Percentiles rank a stretch among this genome's conserved stretches.
Conservation (phyloP, 768 basidiomycete species). For the Pleurotus ostreatus region DNA sequence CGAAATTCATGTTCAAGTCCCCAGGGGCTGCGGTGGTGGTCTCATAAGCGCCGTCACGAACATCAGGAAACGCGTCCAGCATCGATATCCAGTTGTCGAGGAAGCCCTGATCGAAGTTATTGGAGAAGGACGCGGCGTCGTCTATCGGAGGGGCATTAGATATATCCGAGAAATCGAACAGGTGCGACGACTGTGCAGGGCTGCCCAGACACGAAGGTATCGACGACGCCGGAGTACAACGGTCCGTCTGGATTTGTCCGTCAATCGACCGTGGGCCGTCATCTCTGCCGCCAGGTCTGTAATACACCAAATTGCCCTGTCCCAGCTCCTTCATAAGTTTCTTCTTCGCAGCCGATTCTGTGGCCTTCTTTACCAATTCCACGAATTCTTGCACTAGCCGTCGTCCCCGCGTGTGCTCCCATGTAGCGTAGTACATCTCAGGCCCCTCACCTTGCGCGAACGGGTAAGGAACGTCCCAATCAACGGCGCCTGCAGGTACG, state of each 20-base stretch:
- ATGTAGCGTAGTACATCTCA: constrained; percentile 53
- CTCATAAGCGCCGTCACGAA: constrained; percentile 14
- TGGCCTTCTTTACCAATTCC: constrained; percentile 54
- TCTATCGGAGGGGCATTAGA: constrained; percentile 7
- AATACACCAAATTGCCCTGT: constrained; percentile 6
- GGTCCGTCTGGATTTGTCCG: not conserved
- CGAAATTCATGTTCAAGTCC: not conserved
- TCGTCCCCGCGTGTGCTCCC: constrained; percentile 62
- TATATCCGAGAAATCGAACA: not conserved
- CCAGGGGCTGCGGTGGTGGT: not conserved
- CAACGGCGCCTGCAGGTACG: constrained; percentile 76
- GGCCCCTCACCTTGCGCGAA: constrained; percentile 72
- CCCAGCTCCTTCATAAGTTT: constrained; percentile 33
- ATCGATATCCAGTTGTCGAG: constrained; percentile 51
- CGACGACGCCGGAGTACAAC: constrained; percentile 13
- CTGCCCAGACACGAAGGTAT: constrained; percentile 34
- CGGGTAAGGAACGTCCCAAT: constrained; percentile 84
- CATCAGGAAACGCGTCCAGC: constrained; percentile 40
- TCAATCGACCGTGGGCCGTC: not conserved
- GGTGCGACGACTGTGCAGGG: constrained; percentile 17
- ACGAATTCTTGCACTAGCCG: constrained; percentile 61
- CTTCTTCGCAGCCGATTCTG: constrained; percentile 56
- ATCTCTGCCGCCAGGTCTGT: not conserved
- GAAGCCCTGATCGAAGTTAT: constrained; percentile 29
- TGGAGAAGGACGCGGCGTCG: constrained; percentile 7